Evolutionary conservation across 768 basidiomycete genomes (phyloP).

Genomic region (Phylloporus rhodoxanthus): DNA sequence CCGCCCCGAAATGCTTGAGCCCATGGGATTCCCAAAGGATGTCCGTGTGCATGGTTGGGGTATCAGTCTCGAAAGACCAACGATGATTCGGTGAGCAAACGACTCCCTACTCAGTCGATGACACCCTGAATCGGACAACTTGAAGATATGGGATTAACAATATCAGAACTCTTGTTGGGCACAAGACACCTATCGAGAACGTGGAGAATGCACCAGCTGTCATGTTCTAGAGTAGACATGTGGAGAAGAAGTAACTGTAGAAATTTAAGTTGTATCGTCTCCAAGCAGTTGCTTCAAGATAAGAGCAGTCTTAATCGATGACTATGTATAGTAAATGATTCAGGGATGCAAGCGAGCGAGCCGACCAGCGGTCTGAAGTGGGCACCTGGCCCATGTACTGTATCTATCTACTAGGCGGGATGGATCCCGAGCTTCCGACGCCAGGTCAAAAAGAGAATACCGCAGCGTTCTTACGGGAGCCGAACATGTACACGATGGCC

Average conservation of each 20-base stretch:
- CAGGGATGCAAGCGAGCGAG: background rate
- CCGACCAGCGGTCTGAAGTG: constrained; percentile 5
- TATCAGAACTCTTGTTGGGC: constrained; percentile 92
- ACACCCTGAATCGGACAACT: constrained; percentile 1
- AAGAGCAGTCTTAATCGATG: too few species aligned
- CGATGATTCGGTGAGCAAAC: constrained; percentile 86
- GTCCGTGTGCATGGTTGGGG: constrained; percentile 98
- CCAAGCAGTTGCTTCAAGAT: too few species aligned
- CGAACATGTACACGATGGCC: constrained; percentile 82
- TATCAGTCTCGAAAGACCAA: constrained; percentile 87
- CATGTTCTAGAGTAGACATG: constrained; percentile 55
- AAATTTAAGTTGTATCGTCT: constrained; percentile 3
- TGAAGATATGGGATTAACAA: constrained; percentile 93
- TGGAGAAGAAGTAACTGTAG: constrained; percentile 3
- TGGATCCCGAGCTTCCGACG: background rate
- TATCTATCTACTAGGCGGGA: background rate
- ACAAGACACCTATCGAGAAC: constrained; percentile 88
- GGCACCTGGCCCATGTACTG: background rate
- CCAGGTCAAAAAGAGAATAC: constrained; percentile 68
- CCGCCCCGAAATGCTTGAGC: constrained; percentile 98
- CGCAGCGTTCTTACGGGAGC: constrained; percentile 75
- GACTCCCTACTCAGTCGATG: background rate
- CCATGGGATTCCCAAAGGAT: constrained; percentile 96
- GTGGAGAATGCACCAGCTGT: constrained; percentile 89
- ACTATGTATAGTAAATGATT: background rate